A percentile compares a stretch with the other conserved stretches of the same genome.
These are phyloP conservation scores for Agrocybe praecox DNA, from an alignment of 768 basidiomycete species.

Conservation along the genomic window DNA sequence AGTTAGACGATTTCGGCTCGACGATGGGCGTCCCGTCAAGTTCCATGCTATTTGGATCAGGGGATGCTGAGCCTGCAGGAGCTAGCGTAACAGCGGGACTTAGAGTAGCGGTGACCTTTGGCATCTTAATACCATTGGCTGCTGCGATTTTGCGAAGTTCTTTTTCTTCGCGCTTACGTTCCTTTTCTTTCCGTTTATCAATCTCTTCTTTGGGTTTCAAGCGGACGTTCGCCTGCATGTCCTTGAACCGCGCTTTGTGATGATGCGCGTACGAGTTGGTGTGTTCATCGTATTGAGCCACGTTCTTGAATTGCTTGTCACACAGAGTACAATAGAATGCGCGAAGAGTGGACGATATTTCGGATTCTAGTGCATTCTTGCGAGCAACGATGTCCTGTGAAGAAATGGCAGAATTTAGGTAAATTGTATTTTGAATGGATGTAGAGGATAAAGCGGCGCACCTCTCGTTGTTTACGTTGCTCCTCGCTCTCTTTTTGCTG, in stretches of 20 bases:
- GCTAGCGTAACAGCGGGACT: conserved; percentile 22
- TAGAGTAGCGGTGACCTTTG: conserved; percentile 32
- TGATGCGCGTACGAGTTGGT: conserved; percentile 89
- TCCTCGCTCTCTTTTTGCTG: conserved; percentile 81
- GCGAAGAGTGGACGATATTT: conserved; percentile 67
- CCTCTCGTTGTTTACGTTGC: conserved; percentile 75
- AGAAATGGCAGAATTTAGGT: not conserved
- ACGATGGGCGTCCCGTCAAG: conserved; percentile 18
- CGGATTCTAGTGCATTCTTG: conserved; percentile 63
- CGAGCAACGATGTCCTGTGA: conserved; percentile 64
- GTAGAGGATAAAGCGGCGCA: conserved; percentile 23
- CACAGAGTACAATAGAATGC: conserved; percentile 84
- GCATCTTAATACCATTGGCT: conserved; percentile 77
- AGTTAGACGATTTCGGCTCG: conserved; percentile 48
- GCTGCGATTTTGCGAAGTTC: conserved; percentile 83
- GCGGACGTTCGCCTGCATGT: conserved; percentile 78
- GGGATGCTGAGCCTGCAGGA: conserved; percentile 9
- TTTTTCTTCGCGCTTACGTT: conserved; percentile 83
- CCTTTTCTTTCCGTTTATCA: conserved; percentile 82
- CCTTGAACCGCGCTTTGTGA: conserved; percentile 79
- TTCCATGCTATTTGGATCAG: conserved; percentile 24
- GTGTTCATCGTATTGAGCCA: conserved; percentile 88
- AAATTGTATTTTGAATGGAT: not conserved
- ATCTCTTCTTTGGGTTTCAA: conserved; percentile 67
- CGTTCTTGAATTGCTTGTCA: conserved; percentile 86